Conservation (phyloP, 1,284 basidiomycete genomes). For the Bjerkandera adusta region DNA sequence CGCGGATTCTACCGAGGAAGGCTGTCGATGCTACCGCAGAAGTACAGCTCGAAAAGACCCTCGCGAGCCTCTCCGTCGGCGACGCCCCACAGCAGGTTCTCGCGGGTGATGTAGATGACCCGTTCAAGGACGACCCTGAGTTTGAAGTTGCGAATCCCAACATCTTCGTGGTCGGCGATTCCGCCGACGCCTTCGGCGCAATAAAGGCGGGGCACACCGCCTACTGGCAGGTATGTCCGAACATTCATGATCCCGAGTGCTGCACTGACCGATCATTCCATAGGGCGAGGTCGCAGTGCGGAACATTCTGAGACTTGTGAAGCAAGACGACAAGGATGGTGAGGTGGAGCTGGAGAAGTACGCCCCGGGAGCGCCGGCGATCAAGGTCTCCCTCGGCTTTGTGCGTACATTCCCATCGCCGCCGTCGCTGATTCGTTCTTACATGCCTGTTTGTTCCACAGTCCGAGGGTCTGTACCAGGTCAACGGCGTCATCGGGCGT, state of each 20-base stretch:
- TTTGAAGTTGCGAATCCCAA: slow-evolving; percentile 45
- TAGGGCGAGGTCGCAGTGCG: slow-evolving; percentile 47
- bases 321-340: slow-evolving; percentile 7
- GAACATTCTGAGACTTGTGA: slow-evolving; percentile 50
- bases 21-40: slow-evolving; percentile 18
- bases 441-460: slow-evolving; percentile 22
- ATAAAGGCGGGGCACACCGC: slow-evolving; percentile 73
- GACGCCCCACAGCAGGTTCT: slow-evolving; percentile 16
- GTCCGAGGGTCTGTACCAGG: slow-evolving; percentile 44
- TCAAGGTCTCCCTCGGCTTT: slow-evolving; percentile 71
- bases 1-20: no score
- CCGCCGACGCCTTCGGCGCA: slow-evolving; percentile 68
- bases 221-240: slow-evolving; percentile 46
- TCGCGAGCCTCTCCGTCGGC: slow-evolving; percentile 30
- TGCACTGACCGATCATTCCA: neutral
- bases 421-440: neutral
- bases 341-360: slow-evolving; percentile 49
- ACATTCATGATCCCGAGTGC: neutral
- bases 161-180: slow-evolving; percentile 69
- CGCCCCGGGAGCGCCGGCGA: slow-evolving; percentile 52
- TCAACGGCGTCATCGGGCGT: slow-evolving; percentile 42
- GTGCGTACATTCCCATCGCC: slow-evolving; percentile 29
- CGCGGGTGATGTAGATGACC: slow-evolving; percentile 14
- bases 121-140: slow-evolving; percentile 19
- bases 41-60: neutral